phyloP scores from a whole-genome alignment of 2,329 filamentous ascomycete genomes.

The Thelonectria discophora region DNA sequence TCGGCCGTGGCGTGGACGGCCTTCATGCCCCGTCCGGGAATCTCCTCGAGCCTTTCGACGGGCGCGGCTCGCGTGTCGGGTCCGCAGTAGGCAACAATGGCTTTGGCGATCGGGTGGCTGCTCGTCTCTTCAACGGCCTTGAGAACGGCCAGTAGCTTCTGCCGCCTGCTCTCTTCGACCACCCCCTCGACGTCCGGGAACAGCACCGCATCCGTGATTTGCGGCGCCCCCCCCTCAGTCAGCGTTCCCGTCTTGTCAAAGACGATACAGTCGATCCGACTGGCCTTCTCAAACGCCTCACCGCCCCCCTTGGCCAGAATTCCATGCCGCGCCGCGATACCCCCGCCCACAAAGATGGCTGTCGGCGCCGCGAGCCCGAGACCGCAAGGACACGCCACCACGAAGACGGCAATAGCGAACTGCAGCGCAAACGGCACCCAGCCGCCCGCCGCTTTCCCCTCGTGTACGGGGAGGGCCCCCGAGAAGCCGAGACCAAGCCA shows the following conservation, averaged over 20 bases:
- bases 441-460: slow-evolving; percentile 66
- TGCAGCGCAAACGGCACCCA: slow-evolving; percentile 79
- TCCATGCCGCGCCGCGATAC: slow-evolving; percentile 79
- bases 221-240: slow-evolving; percentile 76
- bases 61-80: slow-evolving; percentile 44
- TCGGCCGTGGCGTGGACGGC: slow-evolving; percentile 57
- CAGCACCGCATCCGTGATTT: slow-evolving; percentile 65
- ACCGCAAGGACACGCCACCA: slow-evolving; percentile 86
- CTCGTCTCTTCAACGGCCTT: slow-evolving; percentile 74
- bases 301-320: slow-evolving; percentile 87
- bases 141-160: slow-evolving; percentile 61
- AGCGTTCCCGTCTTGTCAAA: slow-evolving; percentile 92
- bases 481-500: slow-evolving; percentile 74
- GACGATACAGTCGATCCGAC: slow-evolving; percentile 78
- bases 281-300: slow-evolving; percentile 86
- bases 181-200: slow-evolving; percentile 44
- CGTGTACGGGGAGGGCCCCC: slow-evolving; percentile 64
- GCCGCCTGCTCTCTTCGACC: slow-evolving; percentile 36
- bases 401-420: slow-evolving; percentile 87
- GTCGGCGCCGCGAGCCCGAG: slow-evolving; percentile 87
- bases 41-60: slow-evolving; percentile 65
- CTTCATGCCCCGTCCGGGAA: slow-evolving; percentile 76
- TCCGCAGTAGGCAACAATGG: slow-evolving; percentile 71
- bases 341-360: slow-evolving; percentile 83
- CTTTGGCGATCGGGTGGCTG: slow-evolving; percentile 78